Conservation (phyloP, 2,329 filamentous ascomycete genomes). For the Clarireedia sp. region DNA sequence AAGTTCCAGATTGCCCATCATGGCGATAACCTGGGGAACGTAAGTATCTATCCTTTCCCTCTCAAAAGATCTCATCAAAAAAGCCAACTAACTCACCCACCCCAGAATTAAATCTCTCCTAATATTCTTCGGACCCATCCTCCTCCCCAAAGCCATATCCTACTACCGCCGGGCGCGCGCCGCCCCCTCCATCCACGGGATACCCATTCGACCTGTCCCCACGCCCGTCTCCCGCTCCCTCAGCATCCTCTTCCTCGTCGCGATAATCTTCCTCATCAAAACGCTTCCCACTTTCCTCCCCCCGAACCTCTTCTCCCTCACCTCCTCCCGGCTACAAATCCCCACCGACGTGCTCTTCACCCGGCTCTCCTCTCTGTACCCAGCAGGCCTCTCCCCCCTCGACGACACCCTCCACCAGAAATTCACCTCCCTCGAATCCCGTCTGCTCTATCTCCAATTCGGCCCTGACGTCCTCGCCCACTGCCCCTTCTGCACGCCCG, state of each 20-base stretch:
- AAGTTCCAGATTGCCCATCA: constrained; percentile 10
- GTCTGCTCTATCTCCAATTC: constrained; percentile 75
- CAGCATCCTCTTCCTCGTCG: constrained; percentile 46
- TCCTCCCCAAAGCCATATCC: constrained; percentile 57
- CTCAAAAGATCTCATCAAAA: background rate
- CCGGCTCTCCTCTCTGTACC: constrained; percentile 55
- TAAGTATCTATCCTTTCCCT: constrained; percentile 30
- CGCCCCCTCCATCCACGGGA: constrained; percentile 36
- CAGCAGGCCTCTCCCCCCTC: constrained; percentile 39
- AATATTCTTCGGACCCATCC: constrained; percentile 57
- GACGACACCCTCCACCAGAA: constrained; percentile 61
- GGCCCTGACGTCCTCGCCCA: constrained; percentile 65
- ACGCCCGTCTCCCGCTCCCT: constrained; percentile 47
- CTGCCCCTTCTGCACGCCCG: constrained; percentile 76
- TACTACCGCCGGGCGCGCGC: constrained; percentile 52
- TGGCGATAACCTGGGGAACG: constrained; percentile 41
- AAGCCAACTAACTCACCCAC: constrained; percentile 12
- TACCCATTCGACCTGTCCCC: constrained; percentile 49
- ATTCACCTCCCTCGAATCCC: constrained; percentile 62
- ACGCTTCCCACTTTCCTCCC: constrained; percentile 62
- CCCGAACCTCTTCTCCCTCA: constrained; percentile 73
- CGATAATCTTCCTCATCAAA: constrained; percentile 48
- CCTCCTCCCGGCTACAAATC: constrained; percentile 75
- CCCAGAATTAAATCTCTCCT: constrained; percentile 37
- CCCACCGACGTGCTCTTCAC: constrained; percentile 79